Percentiles rank a stretch among this genome's conserved stretches.
Conservation (phyloP, 2,329 filamentous ascomycete species). For the Diplocarpon mali region DNA sequence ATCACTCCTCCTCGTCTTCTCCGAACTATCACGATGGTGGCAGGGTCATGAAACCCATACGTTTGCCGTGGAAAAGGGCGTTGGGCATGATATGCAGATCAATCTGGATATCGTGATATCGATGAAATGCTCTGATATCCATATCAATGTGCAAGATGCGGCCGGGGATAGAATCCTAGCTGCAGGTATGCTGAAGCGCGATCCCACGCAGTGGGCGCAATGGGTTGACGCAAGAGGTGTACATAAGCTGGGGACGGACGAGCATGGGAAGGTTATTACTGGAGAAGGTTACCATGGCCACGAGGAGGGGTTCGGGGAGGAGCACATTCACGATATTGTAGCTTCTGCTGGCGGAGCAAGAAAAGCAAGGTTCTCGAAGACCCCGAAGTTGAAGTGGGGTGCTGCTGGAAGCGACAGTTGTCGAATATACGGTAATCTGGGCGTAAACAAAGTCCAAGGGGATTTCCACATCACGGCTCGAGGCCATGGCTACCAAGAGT, state of each 20-base stretch:
- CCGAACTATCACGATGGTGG: conserved; percentile 76
- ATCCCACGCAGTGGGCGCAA: conserved; percentile 69
- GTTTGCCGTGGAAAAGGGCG: conserved; percentile 86
- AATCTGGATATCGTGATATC: conserved; percentile 88
- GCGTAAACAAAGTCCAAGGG: conserved; percentile 93
- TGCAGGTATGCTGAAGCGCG: conserved; percentile 58
- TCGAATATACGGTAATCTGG: conserved; percentile 78
- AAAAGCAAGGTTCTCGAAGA: conserved; percentile 62
- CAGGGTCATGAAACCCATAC: conserved; percentile 73
- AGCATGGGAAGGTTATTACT: conserved; percentile 42
- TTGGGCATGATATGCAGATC: conserved; percentile 80
- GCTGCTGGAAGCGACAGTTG: conserved; percentile 54
- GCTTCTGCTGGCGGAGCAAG: conserved; percentile 51
- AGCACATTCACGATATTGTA: conserved; percentile 87
- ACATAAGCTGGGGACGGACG: conserved; percentile 47
- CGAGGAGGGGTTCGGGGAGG: conserved; percentile 62
- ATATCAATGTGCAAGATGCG: conserved; percentile 95
- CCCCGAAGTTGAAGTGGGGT: conserved; percentile 45
- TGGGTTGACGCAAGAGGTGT: conserved; percentile 66
- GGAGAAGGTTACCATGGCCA: conserved; percentile 47
- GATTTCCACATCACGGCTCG: conserved; percentile 96
- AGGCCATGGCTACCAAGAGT: conserved; percentile 86
- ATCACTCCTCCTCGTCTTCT: conserved; percentile 63
- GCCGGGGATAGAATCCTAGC: conserved; percentile 86
- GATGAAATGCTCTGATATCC: conserved; percentile 82